Evolutionary conservation across 1,284 basidiomycete genomes (phyloP).

Genomic region (Ceratobasidium sp.): DNA sequence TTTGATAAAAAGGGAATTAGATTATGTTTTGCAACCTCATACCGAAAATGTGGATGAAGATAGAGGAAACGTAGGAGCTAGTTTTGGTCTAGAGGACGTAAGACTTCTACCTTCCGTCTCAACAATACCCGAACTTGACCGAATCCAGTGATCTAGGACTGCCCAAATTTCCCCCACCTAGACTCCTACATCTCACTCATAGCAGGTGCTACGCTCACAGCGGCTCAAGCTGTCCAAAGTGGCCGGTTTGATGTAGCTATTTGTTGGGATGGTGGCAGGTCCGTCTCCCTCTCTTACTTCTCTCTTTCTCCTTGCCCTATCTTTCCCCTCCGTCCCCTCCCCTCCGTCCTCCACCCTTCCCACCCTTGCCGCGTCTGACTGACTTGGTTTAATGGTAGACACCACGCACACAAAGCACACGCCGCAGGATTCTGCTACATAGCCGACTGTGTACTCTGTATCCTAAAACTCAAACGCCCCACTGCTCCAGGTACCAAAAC

Average conservation of each 20-base stretch:
- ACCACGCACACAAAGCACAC: conserved; percentile 76
- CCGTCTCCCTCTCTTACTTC: conserved; percentile 46
- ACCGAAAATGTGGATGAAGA: conserved; percentile 50
- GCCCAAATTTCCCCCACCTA: conserved; percentile 79
- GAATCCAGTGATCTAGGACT: conserved; percentile 67
- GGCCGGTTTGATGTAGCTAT: conserved; percentile 72
- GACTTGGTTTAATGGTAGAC: conserved; percentile 57
- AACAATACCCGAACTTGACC: background rate
- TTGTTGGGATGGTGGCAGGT: conserved; percentile 87
- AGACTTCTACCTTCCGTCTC: conserved; percentile 46
- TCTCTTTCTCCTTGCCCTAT: background rate
- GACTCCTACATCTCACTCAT: conserved; percentile 74
- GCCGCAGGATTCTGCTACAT: conserved; percentile 95
- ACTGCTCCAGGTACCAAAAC: conserved; percentile 30
- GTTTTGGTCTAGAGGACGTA: conserved; percentile 77
- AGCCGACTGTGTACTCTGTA: conserved; percentile 86
- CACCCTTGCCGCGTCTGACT: too few species aligned
- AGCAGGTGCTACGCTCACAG: conserved; percentile 80
- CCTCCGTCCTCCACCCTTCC: too few species aligned
- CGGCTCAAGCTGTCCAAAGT: conserved; percentile 68
- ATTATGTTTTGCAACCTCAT: conserved; percentile 60
- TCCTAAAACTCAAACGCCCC: conserved; percentile 66
- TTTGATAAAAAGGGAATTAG: too few species aligned
- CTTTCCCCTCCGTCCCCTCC: background rate
- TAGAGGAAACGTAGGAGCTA: conserved; percentile 47